Evolutionary conservation across 1,284 basidiomycete genomes (phyloP).

Genomic region (Tilletia caries): DNA sequence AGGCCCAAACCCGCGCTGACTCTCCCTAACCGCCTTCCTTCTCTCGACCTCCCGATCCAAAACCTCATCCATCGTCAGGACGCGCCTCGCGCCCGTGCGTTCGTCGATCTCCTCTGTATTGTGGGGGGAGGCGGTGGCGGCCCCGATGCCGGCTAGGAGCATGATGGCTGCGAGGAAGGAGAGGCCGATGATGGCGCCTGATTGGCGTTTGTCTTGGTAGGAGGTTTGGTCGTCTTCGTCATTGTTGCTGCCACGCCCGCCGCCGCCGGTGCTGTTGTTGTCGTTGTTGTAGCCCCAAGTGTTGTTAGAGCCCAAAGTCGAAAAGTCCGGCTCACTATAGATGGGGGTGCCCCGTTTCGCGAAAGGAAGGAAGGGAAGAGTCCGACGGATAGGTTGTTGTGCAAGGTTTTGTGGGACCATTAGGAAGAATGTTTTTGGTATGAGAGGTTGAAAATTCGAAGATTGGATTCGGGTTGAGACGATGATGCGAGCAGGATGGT

Average conservation of each 20-base stretch:
- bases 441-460: no score
- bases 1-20: no score
- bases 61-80: neutral
- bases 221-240: neutral
- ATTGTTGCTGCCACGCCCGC: neutral
- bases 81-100: neutral
- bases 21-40: no score
- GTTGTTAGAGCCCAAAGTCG: neutral
- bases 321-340: no score
- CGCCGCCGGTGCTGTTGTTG: neutral
- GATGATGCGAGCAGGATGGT: no score
- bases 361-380: no score
- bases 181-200: neutral
- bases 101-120: neutral
- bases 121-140: neutral
- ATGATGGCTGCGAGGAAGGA: neutral
- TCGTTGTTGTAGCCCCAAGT: neutral
- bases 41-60: slow-evolving; percentile 1
- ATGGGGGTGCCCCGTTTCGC: no score
- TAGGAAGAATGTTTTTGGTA: no score
- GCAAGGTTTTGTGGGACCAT: no score
- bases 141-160: neutral
- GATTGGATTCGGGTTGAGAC: no score
- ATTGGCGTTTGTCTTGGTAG: neutral
- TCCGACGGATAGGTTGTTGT: no score